Percentiles rank a stretch among this genome's conserved stretches.
Conservation (phyloP, 2,329 filamentous ascomycete genomes). For the Samsoniella hepiali region DNA sequence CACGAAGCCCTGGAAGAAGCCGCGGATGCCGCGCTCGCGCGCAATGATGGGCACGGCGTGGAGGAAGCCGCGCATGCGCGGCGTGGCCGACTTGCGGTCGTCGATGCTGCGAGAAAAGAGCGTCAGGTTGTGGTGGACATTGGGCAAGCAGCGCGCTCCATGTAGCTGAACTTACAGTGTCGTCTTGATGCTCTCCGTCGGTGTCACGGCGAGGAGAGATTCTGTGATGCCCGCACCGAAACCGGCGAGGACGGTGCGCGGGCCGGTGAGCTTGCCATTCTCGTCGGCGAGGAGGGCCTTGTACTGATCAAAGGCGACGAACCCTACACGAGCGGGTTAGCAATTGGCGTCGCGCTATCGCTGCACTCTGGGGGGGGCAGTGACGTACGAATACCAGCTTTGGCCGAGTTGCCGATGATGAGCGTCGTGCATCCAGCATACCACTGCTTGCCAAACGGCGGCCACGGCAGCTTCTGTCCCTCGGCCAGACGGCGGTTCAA, state of each 20-base stretch:
- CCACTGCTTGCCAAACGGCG: constrained; percentile 90
- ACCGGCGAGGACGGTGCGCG: constrained; percentile 85
- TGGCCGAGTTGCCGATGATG: constrained; percentile 94
- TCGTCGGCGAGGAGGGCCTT: constrained; percentile 78
- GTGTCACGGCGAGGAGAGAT: constrained; percentile 88
- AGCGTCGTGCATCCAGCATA: constrained; percentile 97
- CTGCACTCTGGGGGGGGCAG: not conserved
- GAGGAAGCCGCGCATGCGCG: constrained; percentile 86
- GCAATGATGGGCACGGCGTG: constrained; percentile 86
- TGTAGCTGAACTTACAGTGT: constrained; percentile 57
- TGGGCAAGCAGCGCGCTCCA: not conserved
- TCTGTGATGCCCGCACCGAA: constrained; percentile 95
- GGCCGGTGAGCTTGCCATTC: constrained; percentile 84
- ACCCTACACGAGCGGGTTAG: constrained; percentile 49
- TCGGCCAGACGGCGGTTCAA: constrained; percentile 81
- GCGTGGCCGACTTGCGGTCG: constrained; percentile 81
- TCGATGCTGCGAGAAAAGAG: constrained; percentile 63
- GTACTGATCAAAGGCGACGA: constrained; percentile 95
- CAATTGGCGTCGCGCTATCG: not conserved
- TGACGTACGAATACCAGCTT: constrained; percentile 86
- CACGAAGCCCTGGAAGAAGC: constrained; percentile 96
- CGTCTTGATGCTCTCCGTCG: constrained; percentile 97
- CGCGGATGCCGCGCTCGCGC: constrained; percentile 79
- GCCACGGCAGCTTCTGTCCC: constrained; percentile 88
- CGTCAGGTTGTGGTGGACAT: not conserved